A percentile compares a stretch with the other conserved stretches of the same genome.
phyloP scores from a whole-genome alignment of 2,329 filamentous ascomycete genomes.

The Aotearoamyces nothofagi region DNA sequence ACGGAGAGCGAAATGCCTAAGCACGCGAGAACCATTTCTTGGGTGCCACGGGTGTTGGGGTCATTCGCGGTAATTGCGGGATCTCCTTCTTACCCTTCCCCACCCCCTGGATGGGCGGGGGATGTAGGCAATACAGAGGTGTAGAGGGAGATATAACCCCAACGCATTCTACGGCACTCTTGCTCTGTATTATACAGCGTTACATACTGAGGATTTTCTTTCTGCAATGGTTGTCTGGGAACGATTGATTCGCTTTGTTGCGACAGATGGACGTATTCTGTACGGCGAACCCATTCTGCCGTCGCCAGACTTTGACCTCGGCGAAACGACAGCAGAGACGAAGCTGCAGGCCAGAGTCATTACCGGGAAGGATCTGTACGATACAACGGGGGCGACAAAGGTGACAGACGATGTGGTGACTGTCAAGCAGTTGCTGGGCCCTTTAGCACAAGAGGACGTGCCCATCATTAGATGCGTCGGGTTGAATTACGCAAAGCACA shows the following conservation, averaged over 20 bases:
- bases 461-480: slow-evolving; percentile 43
- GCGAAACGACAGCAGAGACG: slow-evolving; percentile 28
- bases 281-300: slow-evolving; percentile 36
- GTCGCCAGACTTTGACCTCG: slow-evolving; percentile 29
- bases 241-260: slow-evolving; percentile 37
- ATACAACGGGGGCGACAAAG: slow-evolving; percentile 27
- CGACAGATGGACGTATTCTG: slow-evolving; percentile 31
- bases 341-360: slow-evolving; percentile 36
- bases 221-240: slow-evolving; percentile 29
- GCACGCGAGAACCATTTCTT: too few species aligned
- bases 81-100: too few species aligned
- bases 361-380: slow-evolving; percentile 31
- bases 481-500: slow-evolving; percentile 43
- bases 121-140: too few species aligned
- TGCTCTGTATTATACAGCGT: too few species aligned
- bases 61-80: too few species aligned
- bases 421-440: slow-evolving; percentile 37
- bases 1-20: too few species aligned
- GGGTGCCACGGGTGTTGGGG: too few species aligned
- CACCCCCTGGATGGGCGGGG: too few species aligned
- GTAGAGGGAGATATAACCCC: too few species aligned
- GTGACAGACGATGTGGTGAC: slow-evolving; percentile 37
- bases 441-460: slow-evolving; percentile 32
- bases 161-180: too few species aligned
- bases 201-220: too few species aligned